These are phyloP conservation scores for Litchi chinensis DNA, from an alignment of 345 rosid genomes.

Conservation along the genomic window DNA sequence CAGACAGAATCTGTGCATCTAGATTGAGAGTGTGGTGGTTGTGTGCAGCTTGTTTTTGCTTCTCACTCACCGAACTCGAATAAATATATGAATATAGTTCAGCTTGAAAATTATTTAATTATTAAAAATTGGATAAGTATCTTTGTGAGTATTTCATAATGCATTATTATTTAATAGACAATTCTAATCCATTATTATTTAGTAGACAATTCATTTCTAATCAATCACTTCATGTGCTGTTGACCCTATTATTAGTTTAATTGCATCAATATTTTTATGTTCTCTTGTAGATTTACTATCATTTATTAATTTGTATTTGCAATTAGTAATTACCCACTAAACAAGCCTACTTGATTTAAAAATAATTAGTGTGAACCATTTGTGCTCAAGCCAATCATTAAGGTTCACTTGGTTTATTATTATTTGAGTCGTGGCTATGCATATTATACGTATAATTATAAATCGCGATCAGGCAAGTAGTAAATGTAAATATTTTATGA, in stretches of 20 bases:
- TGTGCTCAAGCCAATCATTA: neutral
- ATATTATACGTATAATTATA: too few species aligned
- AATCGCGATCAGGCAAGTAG: neutral
- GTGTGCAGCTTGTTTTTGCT: neutral
- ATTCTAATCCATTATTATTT: slow-evolving; percentile 6
- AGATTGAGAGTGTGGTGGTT: neutral
- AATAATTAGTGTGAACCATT: neutral
- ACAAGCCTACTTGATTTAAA: neutral
- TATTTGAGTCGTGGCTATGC: neutral
- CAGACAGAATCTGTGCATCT: too few species aligned
- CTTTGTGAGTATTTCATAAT: slow-evolving; percentile 20
- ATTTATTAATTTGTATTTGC: neutral
- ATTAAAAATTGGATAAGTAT: slow-evolving; percentile 6
- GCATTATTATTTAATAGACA: slow-evolving; percentile 1
- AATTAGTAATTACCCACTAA: slow-evolving; percentile 6
- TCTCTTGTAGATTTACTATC: neutral
- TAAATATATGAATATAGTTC: neutral
- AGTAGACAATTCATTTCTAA: slow-evolving; percentile 10
- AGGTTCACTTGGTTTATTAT: neutral
- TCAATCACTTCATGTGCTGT: slow-evolving; percentile 26
- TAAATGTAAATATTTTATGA: neutral
- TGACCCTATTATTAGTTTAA: neutral
- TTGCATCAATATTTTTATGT: neutral
- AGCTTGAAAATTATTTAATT: neutral
- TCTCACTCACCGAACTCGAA: slow-evolving; percentile 22